These are phyloP conservation scores for Pezicula rhizophila DNA, from an alignment of 2,329 filamentous ascomycete species.

Conservation along the genomic window DNA sequence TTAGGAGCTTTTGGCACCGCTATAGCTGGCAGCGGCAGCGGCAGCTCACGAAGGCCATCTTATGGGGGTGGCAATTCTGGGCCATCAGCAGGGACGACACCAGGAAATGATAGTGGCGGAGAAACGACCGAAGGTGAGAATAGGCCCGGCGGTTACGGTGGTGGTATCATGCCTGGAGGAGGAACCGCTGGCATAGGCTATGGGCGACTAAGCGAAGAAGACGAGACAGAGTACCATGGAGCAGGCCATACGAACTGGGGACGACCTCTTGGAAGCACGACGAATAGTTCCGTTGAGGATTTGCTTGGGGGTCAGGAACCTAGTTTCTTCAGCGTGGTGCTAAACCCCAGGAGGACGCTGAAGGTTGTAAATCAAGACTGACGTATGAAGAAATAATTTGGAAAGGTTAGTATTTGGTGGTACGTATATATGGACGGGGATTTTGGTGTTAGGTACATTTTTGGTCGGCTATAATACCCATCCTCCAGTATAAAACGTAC, in stretches of 20 bases:
- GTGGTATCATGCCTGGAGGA: constrained; percentile 15
- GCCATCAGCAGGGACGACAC: constrained; percentile 1
- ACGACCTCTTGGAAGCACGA: constrained; percentile 30
- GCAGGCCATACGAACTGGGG: constrained; percentile 25
- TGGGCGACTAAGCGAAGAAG: constrained; percentile 24
- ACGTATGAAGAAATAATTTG: neutral
- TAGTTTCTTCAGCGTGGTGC: constrained; percentile 63
- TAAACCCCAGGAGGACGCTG: constrained; percentile 63
- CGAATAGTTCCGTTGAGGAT: constrained; percentile 41
- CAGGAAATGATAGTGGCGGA: constrained; percentile 4
- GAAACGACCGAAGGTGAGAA: neutral
- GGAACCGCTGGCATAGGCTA: constrained; percentile 5
- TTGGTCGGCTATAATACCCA: too few relatives aligned
- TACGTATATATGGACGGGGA: too few relatives aligned
- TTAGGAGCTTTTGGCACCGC: constrained; percentile 23
- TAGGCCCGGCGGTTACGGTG: constrained; percentile 10
- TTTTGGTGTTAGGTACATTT: too few relatives aligned
- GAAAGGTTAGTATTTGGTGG: too few relatives aligned
- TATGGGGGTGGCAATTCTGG: constrained; percentile 5
- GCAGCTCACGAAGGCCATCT: constrained; percentile 8
- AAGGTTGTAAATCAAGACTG: constrained; percentile 54
- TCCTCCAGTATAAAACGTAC: too few relatives aligned
- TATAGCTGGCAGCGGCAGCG: constrained; percentile 8
- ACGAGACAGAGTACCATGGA: constrained; percentile 17
- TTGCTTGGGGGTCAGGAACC: constrained; percentile 59